Base-by-base conservation (phyloP, 1,139 yeast species). In the Diutina sp. region DNA sequence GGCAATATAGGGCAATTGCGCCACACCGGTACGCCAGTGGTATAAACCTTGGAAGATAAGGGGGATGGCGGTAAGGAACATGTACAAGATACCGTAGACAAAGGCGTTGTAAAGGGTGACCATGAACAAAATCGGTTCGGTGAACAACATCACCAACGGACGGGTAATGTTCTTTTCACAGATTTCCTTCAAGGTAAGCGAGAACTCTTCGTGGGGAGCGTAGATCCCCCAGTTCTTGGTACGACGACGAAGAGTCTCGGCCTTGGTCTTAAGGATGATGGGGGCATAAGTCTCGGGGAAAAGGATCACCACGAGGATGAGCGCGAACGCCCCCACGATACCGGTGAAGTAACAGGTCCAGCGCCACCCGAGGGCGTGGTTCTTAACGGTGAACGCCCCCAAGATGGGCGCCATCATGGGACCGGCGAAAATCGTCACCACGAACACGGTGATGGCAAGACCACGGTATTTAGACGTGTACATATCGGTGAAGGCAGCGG, bases 401-500 rank as follows among this genome's bases (percentile, higher is more conserved):
- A 81, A 74, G 57, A 86, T 79, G 4, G 96, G 96, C 0, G 89
- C 89, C 57, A 84, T 57, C 68, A 86, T 73, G 8, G 96, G 96
- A 55, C 93, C 93, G 55, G 81, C 79, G 63, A 87, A 85, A 46
- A 87, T 86, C 58, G 82, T 81, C 67, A 83, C 72, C 1, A 87
- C 73, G 65, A 87, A 87, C 29, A 83, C 60, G 35, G 38, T 50
- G n/a, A 50, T 38, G 9, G 90, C 90, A 46, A 76, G 78, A 61
- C 96, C 96, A 67, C 96, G 79, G 14, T 74, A 63, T 32, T 67
- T 67, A 58, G 83, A 80, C 60, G 77, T 78, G 65, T 81, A 87
- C 73, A 87, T 74, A 66, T 89, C 96, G 4, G 93, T 85, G 74
- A 87, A 83, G 0, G 87, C 79, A 38, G 95, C 95, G 29, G 95